These are phyloP conservation scores for Chrysoporthe cubensis DNA, from an alignment of 2,329 filamentous ascomycete species.

Conservation along the genomic window DNA sequence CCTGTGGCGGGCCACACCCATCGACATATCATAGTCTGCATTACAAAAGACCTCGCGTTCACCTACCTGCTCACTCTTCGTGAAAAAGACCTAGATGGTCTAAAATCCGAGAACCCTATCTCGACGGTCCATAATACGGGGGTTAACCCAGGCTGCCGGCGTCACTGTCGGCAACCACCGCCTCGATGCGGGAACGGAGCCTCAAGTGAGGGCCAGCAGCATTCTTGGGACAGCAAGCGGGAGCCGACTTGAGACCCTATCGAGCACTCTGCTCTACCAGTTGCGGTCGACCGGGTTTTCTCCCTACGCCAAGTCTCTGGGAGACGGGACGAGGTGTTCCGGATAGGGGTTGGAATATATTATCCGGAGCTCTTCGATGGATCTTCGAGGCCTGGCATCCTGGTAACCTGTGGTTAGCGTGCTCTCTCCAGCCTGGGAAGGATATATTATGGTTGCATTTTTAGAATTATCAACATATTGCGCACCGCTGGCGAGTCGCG, in stretches of 20 bases:
- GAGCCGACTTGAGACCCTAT: not conserved
- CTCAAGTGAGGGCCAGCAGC: not conserved
- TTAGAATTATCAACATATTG: not conserved
- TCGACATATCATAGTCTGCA: not conserved
- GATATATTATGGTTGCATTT: not conserved
- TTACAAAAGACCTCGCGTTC: too few species aligned
- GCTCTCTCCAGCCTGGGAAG: not conserved
- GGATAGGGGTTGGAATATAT: slow-evolving; percentile 1
- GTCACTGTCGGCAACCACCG: too few species aligned
- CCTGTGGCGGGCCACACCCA: not conserved
- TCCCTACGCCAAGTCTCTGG: not conserved
- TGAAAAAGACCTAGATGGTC: not conserved
- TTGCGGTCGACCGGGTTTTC: not conserved
- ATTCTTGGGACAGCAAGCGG: not conserved
- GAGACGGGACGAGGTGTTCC: slow-evolving; percentile 8
- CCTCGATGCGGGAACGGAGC: not conserved
- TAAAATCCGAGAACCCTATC: not conserved
- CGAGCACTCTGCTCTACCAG: not conserved
- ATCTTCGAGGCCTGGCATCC: not conserved
- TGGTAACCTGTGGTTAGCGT: not conserved
- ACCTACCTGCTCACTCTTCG: not conserved
- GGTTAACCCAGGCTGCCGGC: not conserved
- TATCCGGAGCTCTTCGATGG: not conserved
- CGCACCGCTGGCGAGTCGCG: too few species aligned
- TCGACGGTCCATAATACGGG: not conserved